A percentile compares a stretch with the other conserved stretches of the same genome.
Conservation (phyloP, 2,329 filamentous ascomycete species). For the Botrytis porri region DNA sequence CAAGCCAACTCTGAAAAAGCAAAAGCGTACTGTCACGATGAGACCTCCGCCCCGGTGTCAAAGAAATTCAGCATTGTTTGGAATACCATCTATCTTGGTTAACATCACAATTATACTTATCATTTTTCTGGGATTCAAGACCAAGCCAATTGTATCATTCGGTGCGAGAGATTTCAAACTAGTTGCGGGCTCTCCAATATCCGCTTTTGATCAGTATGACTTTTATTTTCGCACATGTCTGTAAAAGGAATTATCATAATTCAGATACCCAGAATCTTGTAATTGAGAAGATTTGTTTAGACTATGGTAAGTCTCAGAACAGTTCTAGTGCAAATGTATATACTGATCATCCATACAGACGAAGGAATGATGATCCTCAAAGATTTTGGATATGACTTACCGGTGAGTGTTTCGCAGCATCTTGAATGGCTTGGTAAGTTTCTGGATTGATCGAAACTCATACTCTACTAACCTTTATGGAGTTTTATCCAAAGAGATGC, state of each 20-base stretch:
- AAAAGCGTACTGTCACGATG: neutral
- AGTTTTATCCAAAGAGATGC: neutral
- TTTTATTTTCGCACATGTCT: neutral
- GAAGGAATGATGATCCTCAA: neutral
- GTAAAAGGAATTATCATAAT: neutral
- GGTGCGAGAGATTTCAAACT: neutral
- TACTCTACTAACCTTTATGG: neutral
- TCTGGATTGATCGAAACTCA: no score
- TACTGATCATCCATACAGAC: no score
- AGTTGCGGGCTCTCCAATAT: neutral
- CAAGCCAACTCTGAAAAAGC: neutral
- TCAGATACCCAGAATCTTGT: neutral
- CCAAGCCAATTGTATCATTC: neutral
- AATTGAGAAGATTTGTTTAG: no score
- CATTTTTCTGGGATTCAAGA: no score
- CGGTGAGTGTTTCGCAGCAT: neutral
- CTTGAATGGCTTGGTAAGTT: neutral
- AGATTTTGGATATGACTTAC: neutral
- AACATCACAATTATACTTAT: no score
- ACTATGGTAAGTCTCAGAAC: no score
- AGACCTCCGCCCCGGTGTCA: neutral
- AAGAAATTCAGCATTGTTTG: neutral
- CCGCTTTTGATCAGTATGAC: neutral
- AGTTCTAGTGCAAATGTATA: no score
- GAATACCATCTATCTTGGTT: no score